Evolutionary conservation across 2,329 filamentous ascomycete species (phyloP), one percentile per base, ranked within the genome.

Genomic region (Arthrinium puccinioides): DNA sequence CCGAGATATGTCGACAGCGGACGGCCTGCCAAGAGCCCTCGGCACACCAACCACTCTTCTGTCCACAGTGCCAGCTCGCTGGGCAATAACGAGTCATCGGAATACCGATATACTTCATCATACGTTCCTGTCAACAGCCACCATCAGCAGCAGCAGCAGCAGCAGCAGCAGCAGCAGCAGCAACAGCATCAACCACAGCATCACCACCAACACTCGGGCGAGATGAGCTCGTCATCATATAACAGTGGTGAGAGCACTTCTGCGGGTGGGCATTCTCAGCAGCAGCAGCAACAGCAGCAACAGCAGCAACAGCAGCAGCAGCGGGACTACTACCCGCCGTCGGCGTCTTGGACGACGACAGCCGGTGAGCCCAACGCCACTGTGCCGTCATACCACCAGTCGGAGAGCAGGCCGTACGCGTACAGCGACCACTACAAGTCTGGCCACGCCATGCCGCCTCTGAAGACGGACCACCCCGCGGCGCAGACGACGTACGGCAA

Each of bases 1-100:
- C 73, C 74, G 9, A 65, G 74, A 44, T 79, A 77, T 48, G 65
- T 78, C 32, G 74, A 78, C 50, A 62, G 55, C 45, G 74, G 69
- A 6, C 66, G 74, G 16, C 72, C 74, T 13, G 58, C 68, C 25
- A 79, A 79, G 56, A 75, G 72, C 46, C 72, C 74, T 1, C 67
- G 75, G 3, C 69, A 76, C 41, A 62, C 59, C 9, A 69, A 63
- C 51, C 70, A 77, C 44, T 69, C 70, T 35, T 75, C 74, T 2
- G 61, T 76, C 23, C 70, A 73, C 41, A 70, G 67, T 48, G 56
- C 59, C 10, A 60, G 64, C 26, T 72, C 73, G 16, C 58, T 74
- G 21, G 59, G 63, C 24, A 67, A 64, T 50, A 66, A 66, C 34
- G 72, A 75, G 27, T 59, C 71, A 1, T 62, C 66, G 16, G 74